Conservation (phyloP, 2,329 filamentous ascomycete species). For the Colletotrichum cereale region DNA sequence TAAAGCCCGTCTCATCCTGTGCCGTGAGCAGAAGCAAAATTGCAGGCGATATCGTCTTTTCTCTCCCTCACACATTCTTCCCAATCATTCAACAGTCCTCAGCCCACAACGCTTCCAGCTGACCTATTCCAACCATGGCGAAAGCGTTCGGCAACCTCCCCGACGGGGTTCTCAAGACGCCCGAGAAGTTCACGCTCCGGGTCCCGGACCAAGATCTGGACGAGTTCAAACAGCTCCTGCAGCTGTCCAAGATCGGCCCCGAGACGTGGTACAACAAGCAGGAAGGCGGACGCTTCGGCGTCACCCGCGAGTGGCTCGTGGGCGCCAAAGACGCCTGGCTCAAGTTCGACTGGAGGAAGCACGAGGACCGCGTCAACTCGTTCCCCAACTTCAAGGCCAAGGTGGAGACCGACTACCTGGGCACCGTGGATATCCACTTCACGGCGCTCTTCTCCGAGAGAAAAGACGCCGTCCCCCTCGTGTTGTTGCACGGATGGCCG, state of each 20-base stretch:
- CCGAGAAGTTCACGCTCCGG: constrained; percentile 53
- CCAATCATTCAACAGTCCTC: neutral
- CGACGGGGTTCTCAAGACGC: constrained; percentile 5
- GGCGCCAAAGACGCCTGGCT: constrained; percentile 58
- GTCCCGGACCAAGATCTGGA: constrained; percentile 58
- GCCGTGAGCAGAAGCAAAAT: neutral
- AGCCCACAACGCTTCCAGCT: neutral
- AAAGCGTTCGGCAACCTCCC: constrained; percentile 28
- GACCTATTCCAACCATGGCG: constrained; percentile 6
- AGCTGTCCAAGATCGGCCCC: constrained; percentile 61
- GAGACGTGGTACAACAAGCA: constrained; percentile 61
- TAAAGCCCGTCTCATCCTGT: neutral
- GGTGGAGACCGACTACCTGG: constrained; percentile 52
- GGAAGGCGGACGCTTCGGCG: constrained; percentile 57
- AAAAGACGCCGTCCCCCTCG: constrained; percentile 61
- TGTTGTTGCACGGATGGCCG: constrained; percentile 69
- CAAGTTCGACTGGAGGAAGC: constrained; percentile 61
- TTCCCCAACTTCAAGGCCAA: constrained; percentile 61
- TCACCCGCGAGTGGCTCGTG: constrained; percentile 59
- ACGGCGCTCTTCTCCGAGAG: constrained; percentile 65
- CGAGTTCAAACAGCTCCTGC: constrained; percentile 60
- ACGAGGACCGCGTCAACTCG: constrained; percentile 56
- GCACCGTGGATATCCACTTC: constrained; percentile 62
- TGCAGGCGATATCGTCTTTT: neutral
- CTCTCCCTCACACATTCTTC: neutral